These are phyloP conservation scores for Neofusicoccum parvum DNA, from an alignment of 2,329 filamentous ascomycete genomes.

Conservation along the genomic window DNA sequence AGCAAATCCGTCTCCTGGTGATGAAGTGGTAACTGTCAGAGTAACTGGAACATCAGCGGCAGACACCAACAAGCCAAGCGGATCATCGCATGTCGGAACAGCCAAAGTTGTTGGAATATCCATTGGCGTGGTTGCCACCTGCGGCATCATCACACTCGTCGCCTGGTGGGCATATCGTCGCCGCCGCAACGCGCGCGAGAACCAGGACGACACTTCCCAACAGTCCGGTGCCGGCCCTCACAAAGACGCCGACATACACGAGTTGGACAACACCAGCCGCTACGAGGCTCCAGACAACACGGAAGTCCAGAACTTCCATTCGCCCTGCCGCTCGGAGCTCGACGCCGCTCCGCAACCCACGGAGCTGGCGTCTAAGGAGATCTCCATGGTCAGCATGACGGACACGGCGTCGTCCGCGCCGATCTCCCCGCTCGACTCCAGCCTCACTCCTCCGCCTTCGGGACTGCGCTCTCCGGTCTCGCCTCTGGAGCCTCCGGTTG, in stretches of 20 bases:
- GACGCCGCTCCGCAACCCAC: neutral
- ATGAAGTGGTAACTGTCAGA: too few relatives aligned
- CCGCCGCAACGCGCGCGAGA: neutral
- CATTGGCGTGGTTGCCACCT: neutral
- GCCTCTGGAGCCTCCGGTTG: neutral
- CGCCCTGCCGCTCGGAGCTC: neutral
- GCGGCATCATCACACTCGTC: neutral
- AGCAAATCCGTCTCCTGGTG: too few relatives aligned
- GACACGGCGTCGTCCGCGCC: too few relatives aligned
- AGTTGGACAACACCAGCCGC: neutral
- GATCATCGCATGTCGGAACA: neutral
- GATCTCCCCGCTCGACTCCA: too few relatives aligned
- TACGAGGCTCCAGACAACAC: too few relatives aligned
- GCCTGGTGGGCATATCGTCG: neutral
- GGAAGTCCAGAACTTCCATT: neutral
- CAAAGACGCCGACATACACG: neutral
- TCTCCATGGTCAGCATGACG: too few relatives aligned
- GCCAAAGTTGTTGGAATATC: neutral
- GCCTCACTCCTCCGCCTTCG: too few relatives aligned
- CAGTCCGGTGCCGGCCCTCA: neutral
- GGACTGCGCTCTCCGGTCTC: too few relatives aligned
- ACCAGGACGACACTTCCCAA: neutral
- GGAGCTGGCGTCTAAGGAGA: neutral
- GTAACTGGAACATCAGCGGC: neutral
- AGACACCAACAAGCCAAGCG: neutral